These are phyloP conservation scores for Viridothelium virens DNA, from an alignment of 495 filamentous ascomycete genomes.

Conservation along the genomic window DNA sequence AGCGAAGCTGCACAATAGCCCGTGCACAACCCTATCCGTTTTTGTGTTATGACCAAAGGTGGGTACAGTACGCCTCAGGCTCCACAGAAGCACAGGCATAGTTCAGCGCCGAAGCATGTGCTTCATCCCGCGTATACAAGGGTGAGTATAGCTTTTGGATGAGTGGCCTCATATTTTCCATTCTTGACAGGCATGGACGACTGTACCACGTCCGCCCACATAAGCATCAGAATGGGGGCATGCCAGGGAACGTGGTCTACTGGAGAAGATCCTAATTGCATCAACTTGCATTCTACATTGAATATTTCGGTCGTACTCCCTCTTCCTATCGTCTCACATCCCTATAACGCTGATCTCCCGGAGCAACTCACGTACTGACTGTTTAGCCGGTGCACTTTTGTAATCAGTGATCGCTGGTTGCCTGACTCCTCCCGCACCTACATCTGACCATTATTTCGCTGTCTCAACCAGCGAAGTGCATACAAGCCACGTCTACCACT, in stretches of 20 bases:
- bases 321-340: too few relatives aligned
- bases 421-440: conserved; percentile 1
- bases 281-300: too few relatives aligned
- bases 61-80: not conserved
- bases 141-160: too few relatives aligned
- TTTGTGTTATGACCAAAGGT: not conserved
- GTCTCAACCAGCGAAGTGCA: not conserved
- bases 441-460: not conserved
- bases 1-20: not conserved
- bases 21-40: not conserved
- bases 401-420: not conserved
- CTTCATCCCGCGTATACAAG: not conserved
- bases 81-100: not conserved
- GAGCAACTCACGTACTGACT: not conserved
- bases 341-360: not conserved
- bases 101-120: not conserved
- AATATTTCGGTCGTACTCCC: too few relatives aligned
- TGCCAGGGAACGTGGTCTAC: too few relatives aligned
- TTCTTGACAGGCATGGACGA: not conserved
- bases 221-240: not conserved
- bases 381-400: not conserved
- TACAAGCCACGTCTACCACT: not conserved
- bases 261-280: too few relatives aligned
- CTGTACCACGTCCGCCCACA: not conserved
- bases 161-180: not conserved